Evolutionary conservation across 129 eudicot genomes (phyloP).

Genomic region (Centrapalus pauciflorus): DNA sequence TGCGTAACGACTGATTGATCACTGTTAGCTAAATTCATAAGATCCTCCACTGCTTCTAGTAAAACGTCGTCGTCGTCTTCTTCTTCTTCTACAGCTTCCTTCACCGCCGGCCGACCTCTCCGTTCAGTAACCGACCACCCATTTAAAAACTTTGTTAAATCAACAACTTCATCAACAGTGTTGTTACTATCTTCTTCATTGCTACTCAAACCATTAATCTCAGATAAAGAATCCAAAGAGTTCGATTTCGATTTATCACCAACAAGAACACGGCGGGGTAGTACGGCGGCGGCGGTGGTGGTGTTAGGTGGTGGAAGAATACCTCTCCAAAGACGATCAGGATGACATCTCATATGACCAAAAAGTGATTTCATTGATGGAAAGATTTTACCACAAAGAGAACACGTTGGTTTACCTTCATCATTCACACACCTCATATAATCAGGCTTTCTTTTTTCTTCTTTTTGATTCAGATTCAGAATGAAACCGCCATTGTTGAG

Average conservation of each 20-base stretch:
- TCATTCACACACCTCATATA: constrained; percentile 12
- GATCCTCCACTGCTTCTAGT: constrained; percentile 26
- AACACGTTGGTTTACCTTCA: constrained; percentile 34
- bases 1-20: constrained; percentile 1
- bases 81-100: background rate
- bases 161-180: constrained; percentile 12
- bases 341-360: constrained; percentile 81
- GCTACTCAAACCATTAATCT: background rate
- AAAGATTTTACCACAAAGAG: constrained; percentile 34
- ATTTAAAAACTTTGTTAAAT: constrained; percentile 25
- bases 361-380: constrained; percentile 51
- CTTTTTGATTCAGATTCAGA: background rate
- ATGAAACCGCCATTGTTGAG: background rate
- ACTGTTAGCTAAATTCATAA: constrained; percentile 34
- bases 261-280: background rate
- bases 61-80: constrained; percentile 24
- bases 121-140: constrained; percentile 41
- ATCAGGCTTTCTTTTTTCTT: background rate
- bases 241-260: background rate
- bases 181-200: background rate
- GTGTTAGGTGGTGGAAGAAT: constrained; percentile 41
- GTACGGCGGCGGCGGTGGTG: background rate
- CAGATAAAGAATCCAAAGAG: background rate
- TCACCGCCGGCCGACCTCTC: constrained; percentile 27
- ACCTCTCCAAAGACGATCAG: constrained; percentile 64